These are phyloP conservation scores for Pseudogymnoascus sp. DNA, from an alignment of 2,329 filamentous ascomycete species.

Conservation along the genomic window DNA sequence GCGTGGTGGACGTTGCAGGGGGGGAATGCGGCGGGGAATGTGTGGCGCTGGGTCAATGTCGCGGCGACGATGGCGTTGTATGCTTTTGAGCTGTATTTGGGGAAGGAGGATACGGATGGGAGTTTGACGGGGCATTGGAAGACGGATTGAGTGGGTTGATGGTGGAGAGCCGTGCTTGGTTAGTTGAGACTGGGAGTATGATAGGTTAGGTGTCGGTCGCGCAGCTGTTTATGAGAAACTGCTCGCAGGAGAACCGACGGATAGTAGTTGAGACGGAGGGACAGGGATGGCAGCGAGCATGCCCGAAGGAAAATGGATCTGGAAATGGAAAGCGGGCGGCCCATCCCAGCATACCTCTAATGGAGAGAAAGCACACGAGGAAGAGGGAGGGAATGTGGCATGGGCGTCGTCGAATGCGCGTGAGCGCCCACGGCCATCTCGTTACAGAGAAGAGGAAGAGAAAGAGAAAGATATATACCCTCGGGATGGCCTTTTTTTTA, in stretches of 20 bases:
- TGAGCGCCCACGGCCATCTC: not conserved
- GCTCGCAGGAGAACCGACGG: not conserved
- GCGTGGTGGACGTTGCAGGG: conserved; percentile 80
- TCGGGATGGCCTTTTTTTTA: conserved; percentile 6
- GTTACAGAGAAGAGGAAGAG: not conserved
- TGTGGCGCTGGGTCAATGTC: conserved; percentile 91
- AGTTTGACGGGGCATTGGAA: conserved; percentile 81
- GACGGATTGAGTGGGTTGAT: conserved; percentile 57
- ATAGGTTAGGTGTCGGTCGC: not conserved
- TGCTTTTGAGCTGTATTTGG: conserved; percentile 80
- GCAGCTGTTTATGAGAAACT: not conserved
- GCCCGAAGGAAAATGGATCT: not conserved
- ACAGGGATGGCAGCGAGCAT: not conserved
- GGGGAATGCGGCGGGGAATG: conserved; percentile 73
- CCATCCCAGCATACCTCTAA: not conserved
- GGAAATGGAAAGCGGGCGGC: not conserved
- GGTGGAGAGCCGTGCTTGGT: not conserved
- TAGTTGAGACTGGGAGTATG: not conserved
- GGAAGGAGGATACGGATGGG: conserved; percentile 71
- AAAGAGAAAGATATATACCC: conserved; percentile 1
- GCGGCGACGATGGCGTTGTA: conserved; percentile 85
- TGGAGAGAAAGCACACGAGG: not conserved
- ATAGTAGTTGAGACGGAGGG: not conserved
- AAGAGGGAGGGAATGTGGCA: not conserved
- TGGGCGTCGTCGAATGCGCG: not conserved